Evolutionary conservation across 2,329 filamentous ascomycete genomes (phyloP).

Genomic region (Hawksworthiomyces lignivorus): DNA sequence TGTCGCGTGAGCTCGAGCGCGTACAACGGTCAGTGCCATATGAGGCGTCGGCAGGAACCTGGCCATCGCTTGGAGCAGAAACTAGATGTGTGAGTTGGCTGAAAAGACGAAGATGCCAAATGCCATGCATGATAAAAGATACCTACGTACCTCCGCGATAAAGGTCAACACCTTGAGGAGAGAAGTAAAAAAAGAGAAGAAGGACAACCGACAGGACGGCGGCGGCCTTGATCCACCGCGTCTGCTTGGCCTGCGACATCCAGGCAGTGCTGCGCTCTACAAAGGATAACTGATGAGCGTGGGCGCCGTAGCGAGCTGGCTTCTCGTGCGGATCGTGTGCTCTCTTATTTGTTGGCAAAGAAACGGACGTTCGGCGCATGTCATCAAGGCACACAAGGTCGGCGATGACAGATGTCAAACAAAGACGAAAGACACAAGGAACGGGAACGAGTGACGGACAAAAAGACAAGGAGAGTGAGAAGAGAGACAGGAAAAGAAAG

Average conservation of each 20-base stretch:
- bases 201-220: slow-evolving; percentile 53
- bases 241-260: slow-evolving; percentile 57
- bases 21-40: slow-evolving; percentile 68
- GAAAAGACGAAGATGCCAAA: too few relatives aligned
- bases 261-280: slow-evolving; percentile 48
- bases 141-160: slow-evolving; percentile 36
- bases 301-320: slow-evolving; percentile 48
- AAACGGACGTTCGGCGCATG: slow-evolving; percentile 61
- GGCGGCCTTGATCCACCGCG: slow-evolving; percentile 58
- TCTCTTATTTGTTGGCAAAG: slow-evolving; percentile 53
- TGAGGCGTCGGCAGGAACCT: slow-evolving; percentile 51
- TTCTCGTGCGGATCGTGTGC: slow-evolving; percentile 59
- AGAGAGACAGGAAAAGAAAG: background rate
- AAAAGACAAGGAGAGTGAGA: background rate
- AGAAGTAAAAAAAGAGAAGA: slow-evolving; percentile 56
- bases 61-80: slow-evolving; percentile 30
- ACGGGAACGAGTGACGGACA: background rate
- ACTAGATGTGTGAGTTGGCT: background rate
- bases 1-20: slow-evolving; percentile 75
- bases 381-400: background rate
- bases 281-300: slow-evolving; percentile 37
- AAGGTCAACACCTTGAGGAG: slow-evolving; percentile 49
- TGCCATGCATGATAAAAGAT: too few relatives aligned
- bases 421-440: background rate
- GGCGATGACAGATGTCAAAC: background rate